Conservation (phyloP, 108 stramenopile genomes). For the Nitzschia palea region DNA sequence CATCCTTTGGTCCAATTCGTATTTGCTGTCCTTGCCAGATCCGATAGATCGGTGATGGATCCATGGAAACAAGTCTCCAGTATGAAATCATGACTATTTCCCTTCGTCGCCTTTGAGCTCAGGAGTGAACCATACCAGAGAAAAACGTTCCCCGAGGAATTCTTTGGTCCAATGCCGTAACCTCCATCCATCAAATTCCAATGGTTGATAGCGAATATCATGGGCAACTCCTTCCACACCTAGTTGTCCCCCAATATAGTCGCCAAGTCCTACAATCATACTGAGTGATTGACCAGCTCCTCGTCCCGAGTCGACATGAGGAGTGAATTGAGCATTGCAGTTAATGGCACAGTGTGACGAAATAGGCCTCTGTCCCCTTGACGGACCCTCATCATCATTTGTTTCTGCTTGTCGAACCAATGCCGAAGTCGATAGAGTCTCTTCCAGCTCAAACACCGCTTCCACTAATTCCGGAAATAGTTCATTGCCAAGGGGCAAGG, state of each 20-base stretch:
- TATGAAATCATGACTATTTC: no score
- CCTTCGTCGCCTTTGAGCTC: conserved; percentile 73
- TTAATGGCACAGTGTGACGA: conserved; percentile 74
- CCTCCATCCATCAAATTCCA: conserved; percentile 94
- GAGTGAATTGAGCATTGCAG: conserved; percentile 90
- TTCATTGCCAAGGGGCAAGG: conserved; percentile 72
- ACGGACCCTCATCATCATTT: conserved; percentile 27
- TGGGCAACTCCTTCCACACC: conserved; percentile 84
- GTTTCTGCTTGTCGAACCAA: conserved; percentile 79
- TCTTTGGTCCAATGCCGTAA: conserved; percentile 93
- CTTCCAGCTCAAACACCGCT: conserved; percentile 86
- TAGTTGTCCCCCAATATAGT: conserved; percentile 86
- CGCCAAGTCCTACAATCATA: conserved; percentile 91
- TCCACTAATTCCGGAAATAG: conserved; percentile 89
- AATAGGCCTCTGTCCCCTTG: not conserved
- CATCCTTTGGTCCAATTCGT: no score
- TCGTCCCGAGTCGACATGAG: conserved; percentile 91
- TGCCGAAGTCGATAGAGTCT: conserved; percentile 50
- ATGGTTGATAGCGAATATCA: conserved; percentile 88
- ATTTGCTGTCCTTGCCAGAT: no score
- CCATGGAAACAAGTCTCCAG: no score
- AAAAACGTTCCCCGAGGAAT: conserved; percentile 90
- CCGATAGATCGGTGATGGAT: no score
- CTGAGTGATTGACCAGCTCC: conserved; percentile 91
- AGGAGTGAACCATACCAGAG: conserved; percentile 96